Evolutionary conservation across 2,329 filamentous ascomycete species (phyloP).

Genomic region (Harringtonia lauricola): DNA sequence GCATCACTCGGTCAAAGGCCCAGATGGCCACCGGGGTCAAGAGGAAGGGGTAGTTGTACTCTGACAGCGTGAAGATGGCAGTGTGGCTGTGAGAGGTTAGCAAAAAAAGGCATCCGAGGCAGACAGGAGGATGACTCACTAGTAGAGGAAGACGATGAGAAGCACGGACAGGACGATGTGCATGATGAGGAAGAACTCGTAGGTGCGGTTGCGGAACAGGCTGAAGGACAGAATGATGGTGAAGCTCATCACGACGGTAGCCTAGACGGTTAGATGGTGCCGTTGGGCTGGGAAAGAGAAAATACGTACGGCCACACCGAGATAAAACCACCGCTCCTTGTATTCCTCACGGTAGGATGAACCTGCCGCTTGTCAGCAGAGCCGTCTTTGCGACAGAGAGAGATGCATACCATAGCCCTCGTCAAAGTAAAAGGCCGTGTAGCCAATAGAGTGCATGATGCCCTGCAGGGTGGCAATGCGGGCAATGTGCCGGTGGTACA

Average conservation of each 20-base stretch:
- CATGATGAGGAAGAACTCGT: conserved; percentile 34
- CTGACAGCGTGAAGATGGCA: conserved; percentile 2
- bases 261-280: conserved; percentile 9
- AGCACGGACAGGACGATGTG: conserved; percentile 31
- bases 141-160: conserved; percentile 23
- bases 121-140: not conserved
- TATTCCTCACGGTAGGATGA: not conserved
- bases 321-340: not conserved
- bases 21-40: conserved; percentile 10
- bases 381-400: not conserved
- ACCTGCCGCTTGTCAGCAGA: not conserved
- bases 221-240: conserved; percentile 36
- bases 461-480: conserved; percentile 50
- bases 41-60: conserved; percentile 11
- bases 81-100: conserved; percentile 8
- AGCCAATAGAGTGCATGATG: conserved; percentile 39
- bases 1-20: conserved; percentile 15
- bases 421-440: not conserved
- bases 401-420: not conserved
- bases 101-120: not conserved
- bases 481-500: conserved; percentile 57
- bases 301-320: conserved; percentile 1
- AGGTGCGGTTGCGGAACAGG: conserved; percentile 38
- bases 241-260: conserved; percentile 32
- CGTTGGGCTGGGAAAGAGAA: not conserved